Evolutionary conservation across 73 alveolate species (phyloP), one percentile per base, ranked within the genome.

Genomic region (Paramecium caudatum): DNA sequence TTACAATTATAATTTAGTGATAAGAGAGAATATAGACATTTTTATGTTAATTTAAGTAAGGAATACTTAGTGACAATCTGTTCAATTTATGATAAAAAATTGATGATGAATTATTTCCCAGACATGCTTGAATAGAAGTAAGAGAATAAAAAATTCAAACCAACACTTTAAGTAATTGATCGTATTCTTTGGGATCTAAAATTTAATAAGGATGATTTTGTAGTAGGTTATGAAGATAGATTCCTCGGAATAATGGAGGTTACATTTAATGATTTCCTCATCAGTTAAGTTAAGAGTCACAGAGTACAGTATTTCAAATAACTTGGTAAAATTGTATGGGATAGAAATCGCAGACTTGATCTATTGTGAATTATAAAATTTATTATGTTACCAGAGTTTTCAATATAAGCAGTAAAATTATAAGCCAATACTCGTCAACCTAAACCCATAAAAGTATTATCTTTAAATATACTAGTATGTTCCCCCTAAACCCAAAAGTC

Each of bases 171-270:
- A 39, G 47, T 74, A 1, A 36, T 74, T 1, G 45, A 74, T 45
- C 36, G 88, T 39, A 74, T 74, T 3, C 45, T 74, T 12, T 74
- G 88, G 88, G 88, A 74, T 41, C 5, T 34, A 1, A 39, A 41
- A 23, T 43, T 74, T 45, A 43, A 74, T 6, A 74, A 74, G 55
- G 65, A 43, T 5, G 62, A 74, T 13, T 74, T 37, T 74, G 5
- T 45, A 0, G 88, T 74, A 0, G 88, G 88, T 13, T 74, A 74
- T 45, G 88, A 74, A 21, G 88, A 74, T 74, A 36, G 88, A 16
- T 74, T 74, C 12, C 43, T 74, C 10, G 88, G 88, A 39, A 74
- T 74, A 9, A 74, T 74, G 88, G 88, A 74, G 32, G 47, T 74
- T 27, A 12, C 68, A 1, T 36, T 74, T 19, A 21, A 32, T 21